Base-by-base conservation (phyloP, 371 early-diverging fungal species). In the Mortierella sp. region DNA sequence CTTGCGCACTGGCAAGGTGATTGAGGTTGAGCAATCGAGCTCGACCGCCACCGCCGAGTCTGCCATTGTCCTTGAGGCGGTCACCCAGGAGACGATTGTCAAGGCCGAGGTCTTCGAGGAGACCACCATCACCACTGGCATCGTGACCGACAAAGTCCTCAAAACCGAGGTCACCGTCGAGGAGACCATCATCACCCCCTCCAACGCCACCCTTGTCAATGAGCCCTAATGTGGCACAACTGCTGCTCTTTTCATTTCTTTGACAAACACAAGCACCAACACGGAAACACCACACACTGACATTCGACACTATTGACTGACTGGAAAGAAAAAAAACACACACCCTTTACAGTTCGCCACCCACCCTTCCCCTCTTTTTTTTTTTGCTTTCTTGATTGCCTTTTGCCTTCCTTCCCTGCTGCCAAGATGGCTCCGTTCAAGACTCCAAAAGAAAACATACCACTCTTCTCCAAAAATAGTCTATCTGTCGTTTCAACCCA, bases 1-100 rank as follows among this genome's bases (percentile, higher is more conserved):
- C 69, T 37, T 83, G 71, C 72, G 84, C 37, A 83, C 84, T 9
- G 84, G 84, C 70, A 83, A 80, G 74, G 74, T 69, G 44, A 71
- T 77, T 37, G 55, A 77, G 50, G 37, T 26, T 3, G 44, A 34
- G 21, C 24, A n/a, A 26, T 69, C 48, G 8, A 57, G 59, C 59
- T 31, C 31, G 6, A 31, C 59, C 5, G n/a, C n/a, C n/a, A 14
- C 57, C 13, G 26, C 5, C 13, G 13, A 26, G 26, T 3, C 59
- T 31, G 31, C 31, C 16, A n/a, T 19, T 44, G 31, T 26, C 57
- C 14, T 51, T 5, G 75, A 71, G 48, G 43, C 37, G 21, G 71
- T 44, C 40, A 50, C n/a, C 28, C 57, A 75, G 80, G 80, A 71
- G 67, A 72, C 73, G 10, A 61, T 53, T 28, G 59, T 72, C 53